These are phyloP conservation scores for Epicoccum nigrum DNA, from an alignment of 2,329 filamentous ascomycete genomes.

Conservation along the genomic window DNA sequence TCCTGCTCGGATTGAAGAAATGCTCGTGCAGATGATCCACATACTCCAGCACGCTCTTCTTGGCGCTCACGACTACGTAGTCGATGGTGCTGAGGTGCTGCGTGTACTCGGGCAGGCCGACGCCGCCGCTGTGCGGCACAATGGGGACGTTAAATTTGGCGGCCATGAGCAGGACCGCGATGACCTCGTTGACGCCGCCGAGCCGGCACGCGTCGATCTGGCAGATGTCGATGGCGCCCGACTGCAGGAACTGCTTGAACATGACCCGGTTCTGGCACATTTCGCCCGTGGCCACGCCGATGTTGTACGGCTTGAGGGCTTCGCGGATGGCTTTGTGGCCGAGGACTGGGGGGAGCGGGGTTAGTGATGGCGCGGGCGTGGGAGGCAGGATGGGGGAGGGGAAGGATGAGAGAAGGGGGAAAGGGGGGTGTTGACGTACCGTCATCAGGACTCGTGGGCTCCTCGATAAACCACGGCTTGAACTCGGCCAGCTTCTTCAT, in stretches of 20 bases:
- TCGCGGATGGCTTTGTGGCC: slow-evolving; percentile 86
- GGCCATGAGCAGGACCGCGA: slow-evolving; percentile 87
- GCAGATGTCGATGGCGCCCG: slow-evolving; percentile 82
- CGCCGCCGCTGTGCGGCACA: slow-evolving; percentile 87
- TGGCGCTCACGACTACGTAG: slow-evolving; percentile 84
- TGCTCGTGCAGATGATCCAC: slow-evolving; percentile 95
- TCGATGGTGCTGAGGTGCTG: slow-evolving; percentile 92
- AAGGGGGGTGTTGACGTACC: slow-evolving; percentile 27
- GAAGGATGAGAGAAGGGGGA: no score
- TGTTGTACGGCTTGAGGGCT: slow-evolving; percentile 73
- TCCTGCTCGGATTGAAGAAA: slow-evolving; percentile 79
- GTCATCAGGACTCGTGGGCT: slow-evolving; percentile 89
- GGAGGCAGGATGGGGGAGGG: not conserved
- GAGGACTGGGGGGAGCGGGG: slow-evolving; percentile 59
- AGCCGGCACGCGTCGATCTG: slow-evolving; percentile 91
- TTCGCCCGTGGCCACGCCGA: slow-evolving; percentile 89
- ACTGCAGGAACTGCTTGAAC: slow-evolving; percentile 87
- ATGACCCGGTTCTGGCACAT: slow-evolving; percentile 96
- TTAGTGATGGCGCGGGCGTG: no score
- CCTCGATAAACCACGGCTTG: slow-evolving; percentile 93
- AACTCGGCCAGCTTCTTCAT: slow-evolving; percentile 84
- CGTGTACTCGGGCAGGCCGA: slow-evolving; percentile 91
- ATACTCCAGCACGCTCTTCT: slow-evolving; percentile 84
- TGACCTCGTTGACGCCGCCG: slow-evolving; percentile 88
- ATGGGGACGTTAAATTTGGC: slow-evolving; percentile 80